Base-by-base conservation (phyloP, 2,329 filamentous ascomycete species). In the Fusarium annulatum region DNA sequence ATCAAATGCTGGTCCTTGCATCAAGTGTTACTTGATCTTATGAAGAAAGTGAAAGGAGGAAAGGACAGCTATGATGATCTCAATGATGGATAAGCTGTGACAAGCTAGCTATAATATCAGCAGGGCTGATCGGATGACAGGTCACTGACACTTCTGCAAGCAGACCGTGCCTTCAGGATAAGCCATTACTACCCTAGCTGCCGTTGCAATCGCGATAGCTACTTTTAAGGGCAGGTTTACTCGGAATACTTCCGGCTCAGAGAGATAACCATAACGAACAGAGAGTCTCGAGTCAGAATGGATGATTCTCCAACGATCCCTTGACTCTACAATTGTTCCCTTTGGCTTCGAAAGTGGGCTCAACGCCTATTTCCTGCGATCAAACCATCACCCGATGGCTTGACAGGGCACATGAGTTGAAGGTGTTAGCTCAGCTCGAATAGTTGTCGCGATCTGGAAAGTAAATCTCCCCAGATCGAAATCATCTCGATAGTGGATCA, bases 401-500 rank as follows among this genome's bases (percentile, higher is more conserved):
- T 48, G 21, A 39, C 36, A 33, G 14, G 23, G 36, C 21, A 26
- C 43, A 61, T 61, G 52, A 34, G 46, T 26, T 53, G 38, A 42
- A 30, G 43, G 42, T 63, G 55, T 66, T 69, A 46, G 59, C 48
- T 42, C 33, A 60, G 46, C 49, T 65, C 63, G 59, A 59, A 73
- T 64, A 34, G 55, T 56, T 56, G 61, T 66, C 33, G 59, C 64
- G 70, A 77, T 76, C 68, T 60, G 45, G 41, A 64, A 67, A 61
- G 56, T 38, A 38, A 64, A 75, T 75, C 68, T 65, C 48, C 39
- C 52, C 52, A 56, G 68, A 77, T 77, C 75, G 75, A 52, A 61
- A 71, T 56, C 53, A 77, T 77, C 73, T 77, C 65, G 75, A 76
- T 77, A 72, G 69, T 73, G 71, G 64, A 70, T 71, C 55, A 68